Conservation (phyloP, 257 asterid species). For the Hygrophila difformis region DNA sequence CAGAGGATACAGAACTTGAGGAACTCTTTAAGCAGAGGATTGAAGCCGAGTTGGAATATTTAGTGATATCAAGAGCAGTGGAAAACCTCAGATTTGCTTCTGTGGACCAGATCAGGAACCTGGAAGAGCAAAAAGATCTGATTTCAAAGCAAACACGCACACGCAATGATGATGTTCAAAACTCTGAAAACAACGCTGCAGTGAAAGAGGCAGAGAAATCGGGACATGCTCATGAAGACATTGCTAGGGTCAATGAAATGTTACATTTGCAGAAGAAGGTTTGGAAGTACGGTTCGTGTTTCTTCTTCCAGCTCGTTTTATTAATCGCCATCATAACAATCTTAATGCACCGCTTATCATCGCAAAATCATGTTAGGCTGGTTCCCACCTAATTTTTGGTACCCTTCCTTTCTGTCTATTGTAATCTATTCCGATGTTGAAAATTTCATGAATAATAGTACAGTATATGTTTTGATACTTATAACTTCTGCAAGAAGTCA, state of each 20-base stretch:
- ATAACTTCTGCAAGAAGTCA: no score
- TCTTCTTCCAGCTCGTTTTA: slow-evolving; percentile 39
- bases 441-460: no score
- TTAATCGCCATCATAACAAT: slow-evolving; percentile 27
- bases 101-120: slow-evolving; percentile 29
- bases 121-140: slow-evolving; percentile 28
- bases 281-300: slow-evolving; percentile 43
- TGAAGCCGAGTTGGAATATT: slow-evolving; percentile 71
- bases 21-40: slow-evolving; percentile 41
- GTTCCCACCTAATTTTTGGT: slow-evolving; percentile 47
- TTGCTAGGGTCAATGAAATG: slow-evolving; percentile 27
- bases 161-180: slow-evolving; percentile 8
- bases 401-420: background rate
- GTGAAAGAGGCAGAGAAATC: slow-evolving; percentile 28
- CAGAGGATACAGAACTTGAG: slow-evolving; percentile 44
- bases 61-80: slow-evolving; percentile 36
- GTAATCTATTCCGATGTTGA: no score
- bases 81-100: slow-evolving; percentile 27
- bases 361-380: slow-evolving; percentile 25
- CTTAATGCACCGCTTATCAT: slow-evolving; percentile 27
- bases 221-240: slow-evolving; percentile 27
- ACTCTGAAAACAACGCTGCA: slow-evolving; percentile 31
- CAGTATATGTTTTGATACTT: no score
- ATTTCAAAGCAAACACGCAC: slow-evolving; percentile 28
- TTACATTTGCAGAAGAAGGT: slow-evolving; percentile 38